Percentiles rank a stretch among this genome's conserved stretches.
Conservation (phyloP, 768 basidiomycete species). For the Leccinum truebloodii region DNA sequence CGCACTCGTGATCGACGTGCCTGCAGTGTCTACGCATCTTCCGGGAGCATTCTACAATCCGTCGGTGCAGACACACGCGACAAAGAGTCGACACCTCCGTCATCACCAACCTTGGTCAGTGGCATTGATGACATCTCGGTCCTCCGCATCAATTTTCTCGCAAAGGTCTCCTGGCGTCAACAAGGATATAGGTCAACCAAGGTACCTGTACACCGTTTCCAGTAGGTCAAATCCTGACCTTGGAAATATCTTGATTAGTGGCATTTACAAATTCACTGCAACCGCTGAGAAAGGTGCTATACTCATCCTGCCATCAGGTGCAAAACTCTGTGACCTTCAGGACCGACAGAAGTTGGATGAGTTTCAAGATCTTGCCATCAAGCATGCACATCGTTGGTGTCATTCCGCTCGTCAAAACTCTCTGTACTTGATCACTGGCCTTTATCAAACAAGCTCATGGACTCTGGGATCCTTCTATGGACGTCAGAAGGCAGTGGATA, state of each 20-base stretch:
- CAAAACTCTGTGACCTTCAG: not conserved
- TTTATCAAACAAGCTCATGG: constrained; percentile 3
- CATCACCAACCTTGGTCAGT: constrained; percentile 83
- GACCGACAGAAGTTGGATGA: not conserved
- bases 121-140: constrained; percentile 83
- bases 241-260: not conserved
- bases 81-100: constrained; percentile 95
- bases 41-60: constrained; percentile 77
- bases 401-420: not conserved
- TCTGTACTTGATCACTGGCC: constrained; percentile 8
- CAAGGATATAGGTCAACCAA: too few relatives aligned
- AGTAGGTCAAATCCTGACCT: not conserved
- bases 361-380: not conserved
- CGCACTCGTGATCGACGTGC: constrained; percentile 56
- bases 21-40: constrained; percentile 67
- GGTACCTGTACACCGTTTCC: too few relatives aligned
- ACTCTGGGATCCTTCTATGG: constrained; percentile 2
- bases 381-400: constrained; percentile 2
- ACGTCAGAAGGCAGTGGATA: not conserved
- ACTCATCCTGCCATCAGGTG: constrained; percentile 9
- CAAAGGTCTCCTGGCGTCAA: constrained; percentile 52
- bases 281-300: not conserved
- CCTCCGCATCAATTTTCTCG: constrained; percentile 69
- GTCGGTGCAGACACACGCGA: constrained; percentile 78
- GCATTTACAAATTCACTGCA: constrained; percentile 3